Conservation (phyloP, 2,329 filamentous ascomycete genomes). For the Didymella keratinophila region DNA sequence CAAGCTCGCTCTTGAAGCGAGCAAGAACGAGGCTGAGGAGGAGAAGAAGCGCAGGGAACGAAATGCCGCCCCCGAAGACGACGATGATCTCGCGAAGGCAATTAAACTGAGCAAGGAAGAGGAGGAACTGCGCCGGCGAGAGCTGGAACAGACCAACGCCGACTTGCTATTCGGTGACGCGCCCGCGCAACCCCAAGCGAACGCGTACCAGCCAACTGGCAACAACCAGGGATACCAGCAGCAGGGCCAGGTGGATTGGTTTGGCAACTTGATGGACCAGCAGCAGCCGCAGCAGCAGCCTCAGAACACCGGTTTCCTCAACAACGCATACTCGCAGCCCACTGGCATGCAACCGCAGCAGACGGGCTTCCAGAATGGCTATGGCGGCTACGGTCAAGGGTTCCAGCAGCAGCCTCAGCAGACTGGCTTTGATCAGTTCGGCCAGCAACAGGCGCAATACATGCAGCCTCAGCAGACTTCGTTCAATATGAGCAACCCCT, state of each 20-base stretch:
- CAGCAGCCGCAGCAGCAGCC: conserved; percentile 62
- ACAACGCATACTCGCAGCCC: conserved; percentile 76
- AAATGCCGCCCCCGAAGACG: conserved; percentile 57
- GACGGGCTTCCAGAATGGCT: conserved; percentile 74
- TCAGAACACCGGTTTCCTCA: conserved; percentile 72
- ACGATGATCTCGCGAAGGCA: conserved; percentile 92
- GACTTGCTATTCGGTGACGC: conserved; percentile 87
- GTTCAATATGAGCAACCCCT: conserved; percentile 58
- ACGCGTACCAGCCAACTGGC: conserved; percentile 81
- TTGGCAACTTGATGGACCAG: conserved; percentile 89
- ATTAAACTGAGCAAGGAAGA: conserved; percentile 95
- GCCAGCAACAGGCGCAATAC: conserved; percentile 48
- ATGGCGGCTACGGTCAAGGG: conserved; percentile 65
- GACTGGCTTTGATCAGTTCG: conserved; percentile 70
- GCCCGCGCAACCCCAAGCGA: conserved; percentile 65
- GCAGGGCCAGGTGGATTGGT: conserved; percentile 94
- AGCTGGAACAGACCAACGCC: conserved; percentile 86
- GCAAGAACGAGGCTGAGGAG: conserved; percentile 93
- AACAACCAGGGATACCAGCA: conserved; percentile 98
- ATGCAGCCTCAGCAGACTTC: conserved; percentile 67
- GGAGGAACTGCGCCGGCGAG: conserved; percentile 83
- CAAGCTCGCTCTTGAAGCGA: conserved; percentile 88
- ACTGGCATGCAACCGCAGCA: conserved; percentile 73
- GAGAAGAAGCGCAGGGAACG: conserved; percentile 75
- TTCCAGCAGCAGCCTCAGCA: conserved; percentile 64